Conservation (phyloP, 2,329 filamentous ascomycete genomes). For the Mycocentrospora acerina region DNA sequence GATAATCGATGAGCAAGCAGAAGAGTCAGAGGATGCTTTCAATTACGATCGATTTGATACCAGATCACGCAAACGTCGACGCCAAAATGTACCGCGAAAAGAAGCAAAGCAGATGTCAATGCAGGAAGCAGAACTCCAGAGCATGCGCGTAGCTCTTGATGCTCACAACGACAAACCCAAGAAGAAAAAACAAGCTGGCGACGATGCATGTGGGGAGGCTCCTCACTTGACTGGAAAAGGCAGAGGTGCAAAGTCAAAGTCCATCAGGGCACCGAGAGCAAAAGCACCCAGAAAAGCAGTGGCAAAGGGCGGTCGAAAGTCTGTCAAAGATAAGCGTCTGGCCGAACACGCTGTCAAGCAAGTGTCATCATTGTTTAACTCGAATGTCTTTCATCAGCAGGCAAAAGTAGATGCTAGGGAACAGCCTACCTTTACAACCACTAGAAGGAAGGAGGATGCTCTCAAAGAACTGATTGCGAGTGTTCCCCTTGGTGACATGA, state of each 20-base stretch:
- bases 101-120: conserved; percentile 12
- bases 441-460: conserved; percentile 32
- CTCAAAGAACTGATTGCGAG: conserved; percentile 45
- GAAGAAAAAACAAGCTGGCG: conserved; percentile 22
- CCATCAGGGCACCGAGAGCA: conserved; percentile 1
- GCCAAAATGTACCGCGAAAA: conserved; percentile 16
- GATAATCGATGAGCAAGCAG: conserved; percentile 1
- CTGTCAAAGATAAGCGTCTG: conserved; percentile 20
- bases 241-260: conserved; percentile 4
- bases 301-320: conserved; percentile 9
- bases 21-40: conserved; percentile 9
- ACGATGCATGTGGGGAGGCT: conserved; percentile 7
- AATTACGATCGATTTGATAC: conserved; percentile 1
- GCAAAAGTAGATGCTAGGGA: conserved; percentile 21
- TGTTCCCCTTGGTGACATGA: conserved; percentile 40
- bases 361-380: conserved; percentile 26
- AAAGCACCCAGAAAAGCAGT: conserved; percentile 5
- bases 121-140: conserved; percentile 27
- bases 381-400: conserved; percentile 38
- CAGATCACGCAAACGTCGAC: conserved; percentile 15
- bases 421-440: conserved; percentile 24
- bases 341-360: conserved; percentile 18
- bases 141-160: conserved; percentile 35
- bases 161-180: conserved; percentile 19
- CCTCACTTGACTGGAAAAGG: conserved; percentile 3